phyloP scores from a whole-genome alignment of 164 flowering plant genomes.

The Berberis thunbergii region DNA sequence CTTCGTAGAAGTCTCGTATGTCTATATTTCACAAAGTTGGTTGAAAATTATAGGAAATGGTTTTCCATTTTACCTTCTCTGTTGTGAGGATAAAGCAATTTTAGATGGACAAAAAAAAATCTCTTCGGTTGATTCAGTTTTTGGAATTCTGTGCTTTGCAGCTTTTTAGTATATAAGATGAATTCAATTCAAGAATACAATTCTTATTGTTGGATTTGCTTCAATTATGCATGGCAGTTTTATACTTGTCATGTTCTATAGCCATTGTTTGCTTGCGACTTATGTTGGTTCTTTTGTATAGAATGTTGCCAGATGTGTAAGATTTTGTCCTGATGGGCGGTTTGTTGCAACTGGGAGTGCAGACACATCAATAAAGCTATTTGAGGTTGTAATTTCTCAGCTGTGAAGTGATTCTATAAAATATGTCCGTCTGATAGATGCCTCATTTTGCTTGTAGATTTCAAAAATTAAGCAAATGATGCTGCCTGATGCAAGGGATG shows the following conservation, averaged over 20 bases:
- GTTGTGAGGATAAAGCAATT: too few species aligned
- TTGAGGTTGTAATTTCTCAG: conserved; percentile 48
- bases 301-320: conserved; percentile 84
- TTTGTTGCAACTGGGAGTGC: conserved; percentile 87
- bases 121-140: too few species aligned
- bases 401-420: background rate
- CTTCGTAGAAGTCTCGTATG: too few species aligned
- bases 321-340: conserved; percentile 83
- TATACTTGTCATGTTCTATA: background rate
- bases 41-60: too few species aligned
- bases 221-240: background rate
- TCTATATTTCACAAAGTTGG: too few species aligned
- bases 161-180: too few species aligned
- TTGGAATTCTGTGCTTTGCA: too few species aligned
- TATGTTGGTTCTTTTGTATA: conserved; percentile 18
- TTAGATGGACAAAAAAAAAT: too few species aligned
- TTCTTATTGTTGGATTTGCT: background rate
- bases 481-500: conserved; percentile 70
- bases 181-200: background rate
- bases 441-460: conserved; percentile 26
- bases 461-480: conserved; percentile 83
- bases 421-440: background rate
- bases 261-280: conserved; percentile 1
- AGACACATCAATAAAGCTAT: conserved; percentile 77
- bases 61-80: too few species aligned